Conservation (phyloP, 495 filamentous ascomycete genomes). For the Chaetomium fimeti region DNA sequence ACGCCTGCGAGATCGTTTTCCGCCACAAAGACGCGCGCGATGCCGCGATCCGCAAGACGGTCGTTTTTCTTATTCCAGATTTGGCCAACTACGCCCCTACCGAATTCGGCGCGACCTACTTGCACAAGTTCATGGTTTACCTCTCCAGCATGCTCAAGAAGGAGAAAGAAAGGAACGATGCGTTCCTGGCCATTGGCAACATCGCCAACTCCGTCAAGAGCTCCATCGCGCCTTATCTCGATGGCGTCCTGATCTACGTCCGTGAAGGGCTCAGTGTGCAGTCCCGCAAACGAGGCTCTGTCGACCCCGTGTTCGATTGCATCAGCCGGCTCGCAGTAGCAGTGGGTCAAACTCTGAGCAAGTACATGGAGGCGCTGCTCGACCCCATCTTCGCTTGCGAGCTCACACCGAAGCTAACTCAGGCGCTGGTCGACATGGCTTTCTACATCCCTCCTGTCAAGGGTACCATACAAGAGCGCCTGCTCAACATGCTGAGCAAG, state of each 20-base stretch:
- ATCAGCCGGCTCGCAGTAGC: slow-evolving; percentile 94
- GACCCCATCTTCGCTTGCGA: slow-evolving; percentile 97
- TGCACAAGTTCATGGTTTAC: slow-evolving; percentile 96
- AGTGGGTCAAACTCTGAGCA: slow-evolving; percentile 93
- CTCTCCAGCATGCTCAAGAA: slow-evolving; percentile 94
- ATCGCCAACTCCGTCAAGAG: slow-evolving; percentile 94
- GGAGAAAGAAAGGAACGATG: slow-evolving; percentile 86
- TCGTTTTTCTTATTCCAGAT: slow-evolving; percentile 84
- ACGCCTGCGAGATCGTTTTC: slow-evolving; percentile 87
- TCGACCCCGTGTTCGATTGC: slow-evolving; percentile 96
- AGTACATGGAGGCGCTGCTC: slow-evolving; percentile 93
- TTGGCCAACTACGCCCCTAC: slow-evolving; percentile 88
- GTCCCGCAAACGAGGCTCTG: slow-evolving; percentile 65
- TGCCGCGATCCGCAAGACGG: slow-evolving; percentile 76
- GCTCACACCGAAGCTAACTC: slow-evolving; percentile 84
- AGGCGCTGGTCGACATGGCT: slow-evolving; percentile 95
- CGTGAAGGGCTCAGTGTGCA: slow-evolving; percentile 85
- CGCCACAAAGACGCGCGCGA: slow-evolving; percentile 90
- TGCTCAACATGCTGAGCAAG: slow-evolving; percentile 92
- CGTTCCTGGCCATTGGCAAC: slow-evolving; percentile 91
- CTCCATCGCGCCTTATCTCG: slow-evolving; percentile 90
- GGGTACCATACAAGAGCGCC: slow-evolving; percentile 83
- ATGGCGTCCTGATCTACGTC: slow-evolving; percentile 87
- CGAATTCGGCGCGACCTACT: slow-evolving; percentile 76
- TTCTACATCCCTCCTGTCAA: slow-evolving; percentile 97